Base-by-base conservation (phyloP, 2,329 filamentous ascomycete species). In the Didymella arachidicola region DNA sequence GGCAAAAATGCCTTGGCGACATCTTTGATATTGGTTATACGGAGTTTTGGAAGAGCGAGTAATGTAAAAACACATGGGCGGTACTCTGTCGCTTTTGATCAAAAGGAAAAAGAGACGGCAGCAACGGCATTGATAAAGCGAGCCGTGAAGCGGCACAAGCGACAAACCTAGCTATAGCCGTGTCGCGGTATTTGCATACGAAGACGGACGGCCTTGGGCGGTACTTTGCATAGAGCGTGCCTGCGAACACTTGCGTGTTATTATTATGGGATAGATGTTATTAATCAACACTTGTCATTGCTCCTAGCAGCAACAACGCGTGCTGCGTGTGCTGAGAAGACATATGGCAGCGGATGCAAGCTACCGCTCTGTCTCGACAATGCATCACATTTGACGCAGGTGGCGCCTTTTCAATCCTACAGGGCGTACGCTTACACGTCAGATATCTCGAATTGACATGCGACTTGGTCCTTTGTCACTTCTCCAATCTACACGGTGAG, bases 141-240 rank as follows among this genome's bases (percentile, higher is more conserved):
- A 27, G 41, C 41, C 25, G 38, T 41, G 19, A 19, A 14, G n/a
- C 11, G 27, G 39, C 4, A 18, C 5, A 7, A 44, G 18, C 26
- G 27, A 25, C 26, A 16, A 34, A 26, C 49, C 39, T n/a, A 18
- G 12, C 4, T 26, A 26, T 44, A 32, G 50, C 45, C 50, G 56
- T 45, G 56, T 59, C 45, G 56, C 56, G 56, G 45, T 34, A 48
- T 45, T 50, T 59, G 56, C 32, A 53, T 59, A 22, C 4, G 18
- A 32, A 32, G 44, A 32, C 12, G 41, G 27, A 42, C 6, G 25
- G 47, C 3, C 14, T 4, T 36, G 48, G 54, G 48, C n/a, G 48
- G 42, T 34, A n/a, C 45, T 59, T 49, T 49, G 45, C 36, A 45
- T 59, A 53, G 56, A 59, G 38, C 45, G 32, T 50, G 38, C 18